phyloP scores from a whole-genome alignment of 768 basidiomycete genomes.

The Kwoniella botswanensis region DNA sequence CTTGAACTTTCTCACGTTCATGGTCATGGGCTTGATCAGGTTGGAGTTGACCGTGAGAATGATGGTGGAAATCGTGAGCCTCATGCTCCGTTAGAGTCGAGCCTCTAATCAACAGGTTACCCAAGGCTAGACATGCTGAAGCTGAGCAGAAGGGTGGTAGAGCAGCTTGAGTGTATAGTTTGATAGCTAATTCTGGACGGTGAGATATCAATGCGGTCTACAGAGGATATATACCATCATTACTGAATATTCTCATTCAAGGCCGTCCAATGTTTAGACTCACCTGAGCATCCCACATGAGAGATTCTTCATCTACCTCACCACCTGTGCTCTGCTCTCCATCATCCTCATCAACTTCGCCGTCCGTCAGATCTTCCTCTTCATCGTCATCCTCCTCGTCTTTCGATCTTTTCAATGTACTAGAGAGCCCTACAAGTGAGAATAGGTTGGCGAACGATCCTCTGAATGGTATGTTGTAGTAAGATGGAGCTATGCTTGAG shows the following conservation, averaged over 20 bases:
- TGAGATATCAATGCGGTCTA: conserved; percentile 50
- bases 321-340: conserved; percentile 22
- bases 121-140: conserved; percentile 44
- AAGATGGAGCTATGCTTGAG: background rate
- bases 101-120: conserved; percentile 44
- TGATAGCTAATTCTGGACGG: conserved; percentile 38
- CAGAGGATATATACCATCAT: too few species aligned
- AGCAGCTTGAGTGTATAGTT: conserved; percentile 42
- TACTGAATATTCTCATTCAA: too few species aligned
- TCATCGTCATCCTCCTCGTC: conserved; percentile 4
- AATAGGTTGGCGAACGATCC: conserved; percentile 25
- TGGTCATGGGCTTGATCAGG: background rate
- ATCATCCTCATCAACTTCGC: conserved; percentile 18
- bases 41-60: background rate
- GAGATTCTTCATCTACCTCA: conserved; percentile 35
- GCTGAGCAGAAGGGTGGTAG: conserved; percentile 46
- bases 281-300: conserved; percentile 50
- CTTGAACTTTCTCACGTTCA: background rate
- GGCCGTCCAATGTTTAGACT: background rate
- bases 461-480: conserved; percentile 53
- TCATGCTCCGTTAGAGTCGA: conserved; percentile 29
- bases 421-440: background rate
- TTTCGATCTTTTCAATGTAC: background rate
- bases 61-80: background rate
- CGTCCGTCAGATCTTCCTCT: background rate